phyloP scores from a whole-genome alignment of 441 rosid species.

The Pelargonium cotyledonis region DNA sequence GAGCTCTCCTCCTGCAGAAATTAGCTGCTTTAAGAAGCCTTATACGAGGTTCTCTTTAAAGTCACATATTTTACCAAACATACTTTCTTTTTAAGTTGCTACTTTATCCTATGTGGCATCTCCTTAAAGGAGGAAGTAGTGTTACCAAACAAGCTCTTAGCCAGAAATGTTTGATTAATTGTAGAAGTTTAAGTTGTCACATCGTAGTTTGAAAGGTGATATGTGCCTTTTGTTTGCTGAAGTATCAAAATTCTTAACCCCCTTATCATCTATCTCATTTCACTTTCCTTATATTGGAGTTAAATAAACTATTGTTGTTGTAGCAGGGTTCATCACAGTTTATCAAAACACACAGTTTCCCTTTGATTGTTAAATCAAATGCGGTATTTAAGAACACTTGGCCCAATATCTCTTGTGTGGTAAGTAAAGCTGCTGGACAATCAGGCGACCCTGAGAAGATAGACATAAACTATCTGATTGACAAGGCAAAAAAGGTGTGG shows the following conservation, averaged over 20 bases:
- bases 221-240: not conserved
- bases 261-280: not conserved
- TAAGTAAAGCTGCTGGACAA: slow-evolving; percentile 56
- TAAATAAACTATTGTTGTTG: slow-evolving; percentile 2
- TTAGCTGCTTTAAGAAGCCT: too few species aligned
- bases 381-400: slow-evolving; percentile 23
- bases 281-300: not conserved
- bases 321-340: slow-evolving; percentile 30
- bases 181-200: too few species aligned
- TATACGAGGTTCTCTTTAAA: too few species aligned
- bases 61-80: too few species aligned
- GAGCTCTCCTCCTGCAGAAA: too few species aligned
- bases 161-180: too few species aligned
- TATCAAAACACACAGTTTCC: slow-evolving; percentile 19
- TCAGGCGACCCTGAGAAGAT: slow-evolving; percentile 56
- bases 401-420: slow-evolving; percentile 38
- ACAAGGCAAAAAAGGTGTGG: slow-evolving; percentile 53
- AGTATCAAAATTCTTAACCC: not conserved
- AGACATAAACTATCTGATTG: slow-evolving; percentile 37
- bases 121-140: too few species aligned
- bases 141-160: too few species aligned
- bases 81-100: too few species aligned
- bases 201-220: too few species aligned
- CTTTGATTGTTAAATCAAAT: slow-evolving; percentile 23
- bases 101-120: too few species aligned